Base-by-base conservation (phyloP, 495 filamentous ascomycete genomes). In the Penicillium odoratum region DNA sequence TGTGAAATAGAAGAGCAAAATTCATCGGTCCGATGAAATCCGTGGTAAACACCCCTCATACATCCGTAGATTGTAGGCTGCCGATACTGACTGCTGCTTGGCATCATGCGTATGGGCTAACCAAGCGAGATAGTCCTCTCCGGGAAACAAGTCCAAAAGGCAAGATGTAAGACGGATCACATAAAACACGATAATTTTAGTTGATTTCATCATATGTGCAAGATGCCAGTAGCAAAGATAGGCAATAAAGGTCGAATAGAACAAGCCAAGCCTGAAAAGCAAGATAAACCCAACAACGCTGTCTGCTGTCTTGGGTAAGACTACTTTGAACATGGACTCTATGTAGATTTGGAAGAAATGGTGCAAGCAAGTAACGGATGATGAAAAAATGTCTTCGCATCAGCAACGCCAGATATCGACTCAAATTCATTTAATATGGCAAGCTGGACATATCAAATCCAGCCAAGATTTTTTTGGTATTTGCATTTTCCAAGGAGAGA, bases 1-100 rank as follows among this genome's bases (percentile, higher is more conserved):
- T 73, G 66, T 71, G 63, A 63, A 50, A 72, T 72, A 72, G 61
- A 69, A 71, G 61, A 64, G 33, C 54, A 63, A 60, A 56, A 52
- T 61, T 49, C 58, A 59, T 59, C 56, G 13, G 53, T 29, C 36
- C 57, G 55, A 59, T 61, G 51, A 51, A 16, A 16, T 49, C n/a
- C 42, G 48, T 53, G 46, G 56, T 54, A 34, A 29, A 29, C 11
- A 28, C 28, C 15, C n/a, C 48, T 18, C 31, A 42, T 11, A 13
- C 13, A 11, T 36, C 9, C 13, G 13, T 13, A 3, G 8, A 36
- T 36, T 36, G 33, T 36, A 36, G 33, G 4, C 30, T 7, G 30
- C 5, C 30, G 3, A 33, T 36, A 21, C 1, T 21, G 9, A 13
- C 33, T 36, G 33, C 7, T 10, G 4, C 30, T 31, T 4, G 30